Base-by-base conservation (phyloP, 805 yeast genomes). In the Teunomyces gatunensis region DNA sequence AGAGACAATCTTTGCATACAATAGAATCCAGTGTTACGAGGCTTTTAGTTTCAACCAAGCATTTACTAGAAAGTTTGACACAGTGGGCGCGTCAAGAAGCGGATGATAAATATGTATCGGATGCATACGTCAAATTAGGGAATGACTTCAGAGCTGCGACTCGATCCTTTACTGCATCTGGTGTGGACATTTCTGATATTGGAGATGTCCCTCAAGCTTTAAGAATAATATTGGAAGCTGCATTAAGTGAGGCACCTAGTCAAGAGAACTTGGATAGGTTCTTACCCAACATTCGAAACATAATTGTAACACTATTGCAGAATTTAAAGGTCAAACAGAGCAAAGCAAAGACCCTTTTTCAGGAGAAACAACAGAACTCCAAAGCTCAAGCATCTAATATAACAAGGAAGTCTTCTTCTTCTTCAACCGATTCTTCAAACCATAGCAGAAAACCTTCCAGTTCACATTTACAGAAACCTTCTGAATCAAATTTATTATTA, bases 81-180 rank as follows among this genome's bases (percentile, higher is more conserved):
- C 88, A 83, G 51, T 94, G 99, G 99, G 91, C 98, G 1, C 76
- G 81, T 51, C 81, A 80, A 18, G 75, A 79, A n/a, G 90, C 89
- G 5, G 77, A 84, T 20, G 98, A 91, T 40, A 80, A 80, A 47
- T 88, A 81, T 52, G 97, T 94, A 2, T 89, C 96, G 2, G 89
- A 90, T 57, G 87, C 90, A 3, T 94, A 89, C 63, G 99, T 94
- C 12, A 85, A 82, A 54, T 77, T 94, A 25, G 99, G 99, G 0
- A 94, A 91, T 60, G 97, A 92, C 65, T 94, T 90, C 73, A 84
- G 92, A 55, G 81, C 87, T 3, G 88, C 95, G 0, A 83, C 91
- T 18, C 78, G 89, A 50, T 87, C 95, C 2, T 91, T 92, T 63
- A 70, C 83, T 4, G 77, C 76, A 47, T 85, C 89, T 2, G 96